Evolutionary conservation across 2,329 filamentous ascomycete species (phyloP).

Genomic region (Cryphonectria radicalis): DNA sequence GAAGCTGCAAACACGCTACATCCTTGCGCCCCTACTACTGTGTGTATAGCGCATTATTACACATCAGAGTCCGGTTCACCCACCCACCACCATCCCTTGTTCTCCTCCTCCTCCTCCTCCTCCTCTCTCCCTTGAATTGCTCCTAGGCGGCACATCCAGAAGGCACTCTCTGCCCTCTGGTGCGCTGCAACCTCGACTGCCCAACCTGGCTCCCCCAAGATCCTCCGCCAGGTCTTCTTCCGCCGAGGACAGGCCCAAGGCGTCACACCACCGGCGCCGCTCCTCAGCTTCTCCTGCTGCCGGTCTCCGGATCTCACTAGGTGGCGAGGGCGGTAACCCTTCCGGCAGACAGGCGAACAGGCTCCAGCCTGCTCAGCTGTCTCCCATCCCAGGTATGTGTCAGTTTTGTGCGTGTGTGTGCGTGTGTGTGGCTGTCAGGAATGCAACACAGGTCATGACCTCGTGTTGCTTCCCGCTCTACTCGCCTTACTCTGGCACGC

Average conservation of each 20-base stretch:
- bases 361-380: constrained; percentile 47
- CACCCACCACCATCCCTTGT: not conserved
- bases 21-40: constrained; percentile 19
- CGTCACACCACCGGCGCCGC: constrained; percentile 55
- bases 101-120: constrained; percentile 7
- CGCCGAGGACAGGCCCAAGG: constrained; percentile 49
- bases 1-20: constrained; percentile 16
- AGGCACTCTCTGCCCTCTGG: constrained; percentile 32
- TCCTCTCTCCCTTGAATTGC: constrained; percentile 4
- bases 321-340: constrained; percentile 37
- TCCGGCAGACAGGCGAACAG: constrained; percentile 43
- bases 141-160: constrained; percentile 22
- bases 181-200: constrained; percentile 33
- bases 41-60: not conserved
- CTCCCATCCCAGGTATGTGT: constrained; percentile 61
- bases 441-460: constrained; percentile 7
- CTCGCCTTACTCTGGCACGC: not conserved
- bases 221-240: constrained; percentile 56
- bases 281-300: constrained; percentile 46
- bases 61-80: not conserved
- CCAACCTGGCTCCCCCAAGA: constrained; percentile 57
- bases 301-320: constrained; percentile 41
- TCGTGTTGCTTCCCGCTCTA: constrained; percentile 26
- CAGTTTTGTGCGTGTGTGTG: no score
- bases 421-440: not conserved